phyloP scores from a whole-genome alignment of 768 basidiomycete genomes.

The Leccinum uliginosum region DNA sequence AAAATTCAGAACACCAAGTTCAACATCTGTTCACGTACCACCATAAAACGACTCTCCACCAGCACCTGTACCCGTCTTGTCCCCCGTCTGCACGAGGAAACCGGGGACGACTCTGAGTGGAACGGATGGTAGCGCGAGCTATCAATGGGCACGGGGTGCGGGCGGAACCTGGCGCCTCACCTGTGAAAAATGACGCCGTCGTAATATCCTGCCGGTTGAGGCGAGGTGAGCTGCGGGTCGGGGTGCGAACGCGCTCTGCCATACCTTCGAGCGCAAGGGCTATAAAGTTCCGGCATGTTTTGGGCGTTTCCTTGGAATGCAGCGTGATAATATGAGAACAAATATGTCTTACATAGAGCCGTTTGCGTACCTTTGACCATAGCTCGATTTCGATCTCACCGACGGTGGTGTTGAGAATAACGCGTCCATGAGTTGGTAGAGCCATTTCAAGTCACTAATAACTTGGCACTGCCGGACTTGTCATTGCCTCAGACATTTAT shows the following conservation, averaged over 20 bases:
- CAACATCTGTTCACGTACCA: constrained; percentile 39
- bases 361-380: constrained; percentile 72
- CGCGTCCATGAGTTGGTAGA: constrained; percentile 79
- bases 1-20: background rate
- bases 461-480: background rate
- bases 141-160: background rate
- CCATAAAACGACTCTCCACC: constrained; percentile 97
- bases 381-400: constrained; percentile 88
- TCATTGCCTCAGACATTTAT: background rate
- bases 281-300: constrained; percentile 88
- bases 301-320: constrained; percentile 74
- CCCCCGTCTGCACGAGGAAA: constrained; percentile 94
- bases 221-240: constrained; percentile 5
- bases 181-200: constrained; percentile 94
- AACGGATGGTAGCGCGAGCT: background rate
- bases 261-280: constrained; percentile 85
- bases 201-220: constrained; percentile 70
- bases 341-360: background rate
- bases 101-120: constrained; percentile 70
- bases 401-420: constrained; percentile 83
- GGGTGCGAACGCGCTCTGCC: background rate
- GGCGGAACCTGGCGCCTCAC: constrained; percentile 33
- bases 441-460: constrained; percentile 49
- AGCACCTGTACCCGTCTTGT: constrained; percentile 83
- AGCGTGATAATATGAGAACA: background rate